Conservation (phyloP, 495 filamentous ascomycete species). For the Astrothelium macrocarpum region DNA sequence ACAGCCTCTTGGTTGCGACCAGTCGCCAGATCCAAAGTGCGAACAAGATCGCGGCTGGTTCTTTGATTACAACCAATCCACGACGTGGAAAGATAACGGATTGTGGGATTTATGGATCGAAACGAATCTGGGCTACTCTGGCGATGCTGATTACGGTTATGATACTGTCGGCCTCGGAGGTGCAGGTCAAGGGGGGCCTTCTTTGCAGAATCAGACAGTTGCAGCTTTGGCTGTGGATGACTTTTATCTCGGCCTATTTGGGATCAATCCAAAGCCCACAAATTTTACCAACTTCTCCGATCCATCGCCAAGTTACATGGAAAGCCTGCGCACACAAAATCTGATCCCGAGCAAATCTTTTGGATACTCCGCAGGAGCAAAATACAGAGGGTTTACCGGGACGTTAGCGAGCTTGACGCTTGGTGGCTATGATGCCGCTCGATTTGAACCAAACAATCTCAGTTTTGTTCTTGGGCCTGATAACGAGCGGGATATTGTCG, state of each 20-base stretch:
- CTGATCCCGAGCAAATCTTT: constrained; percentile 28
- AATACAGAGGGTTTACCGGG: constrained; percentile 21
- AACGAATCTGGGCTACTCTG: constrained; percentile 19
- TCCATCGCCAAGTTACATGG: constrained; percentile 24
- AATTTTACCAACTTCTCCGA: constrained; percentile 30
- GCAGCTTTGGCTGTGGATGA: constrained; percentile 21
- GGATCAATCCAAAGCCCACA: constrained; percentile 28
- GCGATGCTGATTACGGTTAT: constrained; percentile 27
- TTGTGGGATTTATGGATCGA: constrained; percentile 24
- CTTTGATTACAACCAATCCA: constrained; percentile 41
- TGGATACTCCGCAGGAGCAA: constrained; percentile 31
- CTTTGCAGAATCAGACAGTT: constrained; percentile 24
- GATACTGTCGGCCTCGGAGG: constrained; percentile 26
- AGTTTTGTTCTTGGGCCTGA: constrained; percentile 23
- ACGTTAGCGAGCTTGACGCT: constrained; percentile 28
- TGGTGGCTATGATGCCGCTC: constrained; percentile 29
- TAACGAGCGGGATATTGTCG: constrained; percentile 23
- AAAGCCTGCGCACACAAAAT: constrained; percentile 22
- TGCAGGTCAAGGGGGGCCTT: constrained; percentile 20
- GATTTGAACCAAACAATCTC: constrained; percentile 22
- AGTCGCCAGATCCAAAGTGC: constrained; percentile 30
- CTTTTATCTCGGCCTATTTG: constrained; percentile 29
- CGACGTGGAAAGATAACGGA: constrained; percentile 37
- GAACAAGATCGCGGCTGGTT: constrained; percentile 36
- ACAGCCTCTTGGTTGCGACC: constrained; percentile 34